Evolutionary conservation across 2,329 filamentous ascomycete species (phyloP).

Genomic region (Cladosporium sp.): DNA sequence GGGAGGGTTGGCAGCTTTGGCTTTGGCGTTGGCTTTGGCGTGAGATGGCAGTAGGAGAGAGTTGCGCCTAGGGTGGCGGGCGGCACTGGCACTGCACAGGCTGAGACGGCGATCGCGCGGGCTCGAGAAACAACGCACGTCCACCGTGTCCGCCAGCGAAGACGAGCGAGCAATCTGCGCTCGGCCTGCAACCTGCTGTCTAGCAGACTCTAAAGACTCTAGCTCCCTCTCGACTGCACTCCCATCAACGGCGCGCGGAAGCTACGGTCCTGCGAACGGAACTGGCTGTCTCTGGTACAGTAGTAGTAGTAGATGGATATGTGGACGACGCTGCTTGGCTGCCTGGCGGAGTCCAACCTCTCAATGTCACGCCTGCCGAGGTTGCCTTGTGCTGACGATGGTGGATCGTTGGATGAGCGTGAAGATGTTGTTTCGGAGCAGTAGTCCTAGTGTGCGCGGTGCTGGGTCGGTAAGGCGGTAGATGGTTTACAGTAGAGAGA

Average conservation of each 20-base stretch:
- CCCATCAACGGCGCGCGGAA: background rate
- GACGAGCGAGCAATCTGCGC: conserved; percentile 11
- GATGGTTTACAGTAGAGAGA: background rate
- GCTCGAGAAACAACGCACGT: background rate
- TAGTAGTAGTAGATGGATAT: background rate
- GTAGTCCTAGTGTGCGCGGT: background rate
- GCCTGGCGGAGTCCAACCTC: background rate
- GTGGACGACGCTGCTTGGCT: background rate
- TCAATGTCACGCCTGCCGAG: background rate
- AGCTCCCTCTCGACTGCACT: background rate
- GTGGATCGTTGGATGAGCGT: background rate
- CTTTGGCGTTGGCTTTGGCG: background rate
- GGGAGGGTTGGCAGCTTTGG: background rate
- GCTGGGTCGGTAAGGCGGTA: background rate
- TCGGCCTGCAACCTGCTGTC: background rate
- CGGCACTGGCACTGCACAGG: background rate
- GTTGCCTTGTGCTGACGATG: background rate
- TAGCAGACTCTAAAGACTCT: background rate
- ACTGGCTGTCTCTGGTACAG: background rate
- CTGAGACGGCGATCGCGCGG: conserved; percentile 3
- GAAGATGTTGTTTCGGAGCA: conserved; percentile 3
- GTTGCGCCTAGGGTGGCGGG: background rate
- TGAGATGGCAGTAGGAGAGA: background rate
- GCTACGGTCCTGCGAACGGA: background rate
- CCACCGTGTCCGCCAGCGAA: background rate